A percentile compares a stretch with the other conserved stretches of the same genome.
These are phyloP conservation scores for Waltiozyma sp. DNA, from an alignment of 1,139 yeast species.

Conservation along the genomic window DNA sequence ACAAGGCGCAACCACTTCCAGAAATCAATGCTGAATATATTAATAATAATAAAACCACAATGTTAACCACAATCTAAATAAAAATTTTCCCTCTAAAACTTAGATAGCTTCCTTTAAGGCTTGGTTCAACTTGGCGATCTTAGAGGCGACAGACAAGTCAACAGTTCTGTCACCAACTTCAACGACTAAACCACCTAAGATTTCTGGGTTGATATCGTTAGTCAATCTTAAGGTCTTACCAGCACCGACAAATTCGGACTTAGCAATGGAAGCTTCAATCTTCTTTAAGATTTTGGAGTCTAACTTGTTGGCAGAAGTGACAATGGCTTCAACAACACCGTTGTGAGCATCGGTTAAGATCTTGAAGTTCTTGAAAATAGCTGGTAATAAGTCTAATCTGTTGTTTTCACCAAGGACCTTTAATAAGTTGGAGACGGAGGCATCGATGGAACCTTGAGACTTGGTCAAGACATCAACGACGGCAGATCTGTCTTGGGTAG, in stretches of 20 bases:
- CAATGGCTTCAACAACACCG: constrained; percentile 88
- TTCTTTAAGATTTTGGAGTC: constrained; percentile 74
- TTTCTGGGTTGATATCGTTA: constrained; percentile 79
- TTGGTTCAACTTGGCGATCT: constrained; percentile 82
- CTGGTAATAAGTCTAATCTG: constrained; percentile 64
- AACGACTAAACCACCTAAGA: constrained; percentile 91
- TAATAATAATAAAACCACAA: neutral
- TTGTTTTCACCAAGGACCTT: constrained; percentile 87
- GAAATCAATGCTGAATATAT: neutral
- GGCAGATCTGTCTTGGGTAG: constrained; percentile 59
- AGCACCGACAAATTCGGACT: constrained; percentile 71
- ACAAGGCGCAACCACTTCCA: neutral
- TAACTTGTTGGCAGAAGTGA: constrained; percentile 80
- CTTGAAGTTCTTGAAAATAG: constrained; percentile 62
- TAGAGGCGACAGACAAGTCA: constrained; percentile 79
- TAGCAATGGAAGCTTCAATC: constrained; percentile 68
- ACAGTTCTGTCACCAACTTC: constrained; percentile 97
- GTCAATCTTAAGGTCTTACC: constrained; percentile 79
- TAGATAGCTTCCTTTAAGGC: constrained; percentile 77
- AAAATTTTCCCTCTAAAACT: constrained; percentile 5
- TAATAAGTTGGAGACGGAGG: constrained; percentile 71
- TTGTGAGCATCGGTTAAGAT: constrained; percentile 78
- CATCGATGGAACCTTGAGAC: constrained; percentile 47
- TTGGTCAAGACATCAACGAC: constrained; percentile 53
- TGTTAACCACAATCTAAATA: neutral